phyloP scores from a whole-genome alignment of 2,329 filamentous ascomycete genomes.

The Beauveria caledonica region DNA sequence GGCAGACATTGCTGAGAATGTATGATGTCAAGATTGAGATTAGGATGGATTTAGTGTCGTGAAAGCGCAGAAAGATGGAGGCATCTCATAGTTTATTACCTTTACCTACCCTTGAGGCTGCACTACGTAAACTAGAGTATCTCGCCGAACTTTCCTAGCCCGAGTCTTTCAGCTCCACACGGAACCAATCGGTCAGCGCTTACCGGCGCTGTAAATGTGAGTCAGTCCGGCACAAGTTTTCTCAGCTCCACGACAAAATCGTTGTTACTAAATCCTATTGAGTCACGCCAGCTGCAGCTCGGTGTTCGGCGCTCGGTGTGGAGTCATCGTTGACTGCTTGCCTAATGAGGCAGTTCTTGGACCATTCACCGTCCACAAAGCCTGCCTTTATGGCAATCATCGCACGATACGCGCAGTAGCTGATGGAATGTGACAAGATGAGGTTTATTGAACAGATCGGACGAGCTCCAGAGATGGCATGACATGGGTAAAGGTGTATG shows the following conservation, averaged over 20 bases:
- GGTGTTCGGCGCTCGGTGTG: not conserved
- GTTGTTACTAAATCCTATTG: not conserved
- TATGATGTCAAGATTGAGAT: not conserved
- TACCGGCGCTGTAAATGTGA: not conserved
- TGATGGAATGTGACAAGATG: too few species aligned
- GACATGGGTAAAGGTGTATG: too few species aligned
- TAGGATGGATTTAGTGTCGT: not conserved
- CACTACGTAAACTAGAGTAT: not conserved
- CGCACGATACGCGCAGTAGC: too few species aligned
- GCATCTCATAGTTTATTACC: not conserved
- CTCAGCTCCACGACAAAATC: not conserved
- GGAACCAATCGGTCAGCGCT: not conserved
- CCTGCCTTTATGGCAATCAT: too few species aligned
- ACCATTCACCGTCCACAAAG: too few species aligned
- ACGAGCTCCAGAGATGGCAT: too few species aligned
- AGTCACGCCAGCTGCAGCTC: not conserved
- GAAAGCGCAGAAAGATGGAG: not conserved
- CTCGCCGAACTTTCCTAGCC: too few species aligned
- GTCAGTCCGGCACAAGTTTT: not conserved
- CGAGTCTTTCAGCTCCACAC: not conserved
- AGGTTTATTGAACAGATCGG: too few species aligned
- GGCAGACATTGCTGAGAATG: not conserved
- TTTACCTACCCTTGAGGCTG: not conserved
- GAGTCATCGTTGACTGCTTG: not conserved
- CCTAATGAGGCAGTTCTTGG: not conserved